These are phyloP conservation scores for Aquilaria malaccensis DNA, from an alignment of 345 rosid genomes.

Conservation along the genomic window DNA sequence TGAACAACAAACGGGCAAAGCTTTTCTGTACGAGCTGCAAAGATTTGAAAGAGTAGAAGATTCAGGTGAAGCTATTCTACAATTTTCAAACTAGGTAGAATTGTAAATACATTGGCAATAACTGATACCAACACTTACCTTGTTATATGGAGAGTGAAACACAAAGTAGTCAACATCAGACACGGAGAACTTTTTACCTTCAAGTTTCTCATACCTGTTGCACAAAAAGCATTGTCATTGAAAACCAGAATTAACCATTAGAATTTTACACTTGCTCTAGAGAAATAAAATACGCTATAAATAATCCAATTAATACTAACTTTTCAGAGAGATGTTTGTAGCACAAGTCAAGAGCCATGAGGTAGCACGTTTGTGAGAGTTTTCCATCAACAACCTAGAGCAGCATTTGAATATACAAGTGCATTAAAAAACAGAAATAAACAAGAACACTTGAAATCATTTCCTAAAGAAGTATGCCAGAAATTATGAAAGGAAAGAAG, in stretches of 20 bases:
- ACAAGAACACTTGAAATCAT: too few species aligned
- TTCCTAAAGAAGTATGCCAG: neutral
- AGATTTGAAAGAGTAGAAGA: constrained; percentile 13
- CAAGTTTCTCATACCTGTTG: constrained; percentile 75
- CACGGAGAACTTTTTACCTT: constrained; percentile 77
- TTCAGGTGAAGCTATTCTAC: constrained; percentile 2
- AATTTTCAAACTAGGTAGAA: neutral
- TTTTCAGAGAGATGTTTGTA: constrained; percentile 77
- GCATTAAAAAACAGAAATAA: neutral
- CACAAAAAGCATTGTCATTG: constrained; percentile 9
- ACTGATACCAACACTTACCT: constrained; percentile 35
- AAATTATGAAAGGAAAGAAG: neutral
- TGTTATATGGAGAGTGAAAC: constrained; percentile 99
- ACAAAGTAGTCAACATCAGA: constrained; percentile 73
- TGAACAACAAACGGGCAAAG: constrained; percentile 82
- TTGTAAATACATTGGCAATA: neutral
- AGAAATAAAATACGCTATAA: constrained; percentile 1
- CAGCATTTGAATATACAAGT: constrained; percentile 3
- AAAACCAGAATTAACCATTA: constrained; percentile 6
- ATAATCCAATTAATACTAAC: constrained; percentile 31
- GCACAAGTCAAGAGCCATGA: constrained; percentile 94
- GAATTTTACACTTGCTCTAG: constrained; percentile 5
- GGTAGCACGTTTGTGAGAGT: constrained; percentile 98
- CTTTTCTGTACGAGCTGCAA: constrained; percentile 99
- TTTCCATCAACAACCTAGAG: constrained; percentile 98